Percentiles rank a stretch among this genome's conserved stretches.
Evolutionary conservation across 2,329 filamentous ascomycete genomes (phyloP).

Genomic region (Aspergillus sp.): DNA sequence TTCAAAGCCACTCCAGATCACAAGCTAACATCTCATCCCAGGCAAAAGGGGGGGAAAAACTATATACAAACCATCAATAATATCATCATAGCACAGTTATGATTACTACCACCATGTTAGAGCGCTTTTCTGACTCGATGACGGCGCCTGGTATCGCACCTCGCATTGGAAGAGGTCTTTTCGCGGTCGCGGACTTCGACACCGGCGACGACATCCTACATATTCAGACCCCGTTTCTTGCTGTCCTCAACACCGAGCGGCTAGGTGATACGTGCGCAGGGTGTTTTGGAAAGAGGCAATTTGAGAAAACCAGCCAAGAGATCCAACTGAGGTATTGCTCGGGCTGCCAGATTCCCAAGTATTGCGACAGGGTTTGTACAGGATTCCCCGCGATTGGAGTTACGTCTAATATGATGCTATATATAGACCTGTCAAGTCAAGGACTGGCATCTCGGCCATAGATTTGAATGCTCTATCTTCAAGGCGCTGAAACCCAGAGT

Average conservation of each 20-base stretch:
- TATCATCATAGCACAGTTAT: not conserved
- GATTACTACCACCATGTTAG: not conserved
- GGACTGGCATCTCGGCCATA: constrained; percentile 64
- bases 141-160: constrained; percentile 30
- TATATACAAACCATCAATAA: not conserved
- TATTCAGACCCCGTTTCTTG: constrained; percentile 57
- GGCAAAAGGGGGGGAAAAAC: not conserved
- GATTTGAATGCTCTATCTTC: constrained; percentile 62
- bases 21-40: not conserved
- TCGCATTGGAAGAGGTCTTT: constrained; percentile 58
- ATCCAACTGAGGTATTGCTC: constrained; percentile 58
- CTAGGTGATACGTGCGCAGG: constrained; percentile 61
- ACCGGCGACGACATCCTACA: constrained; percentile 55
- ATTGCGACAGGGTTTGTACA: constrained; percentile 61
- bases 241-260: constrained; percentile 58
- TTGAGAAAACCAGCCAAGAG: constrained; percentile 22
- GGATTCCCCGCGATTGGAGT: not conserved
- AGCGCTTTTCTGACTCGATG: constrained; percentile 21
- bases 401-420: not conserved
- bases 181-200: constrained; percentile 54
- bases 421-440: constrained; percentile 61
- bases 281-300: constrained; percentile 54
- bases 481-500: constrained; percentile 49
- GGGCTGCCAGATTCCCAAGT: constrained; percentile 62
- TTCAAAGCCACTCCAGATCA: not conserved